Evolutionary conservation across 768 basidiomycete genomes (phyloP), one percentile per base, ranked within the genome.

Genomic region (Tulasnella sp.): DNA sequence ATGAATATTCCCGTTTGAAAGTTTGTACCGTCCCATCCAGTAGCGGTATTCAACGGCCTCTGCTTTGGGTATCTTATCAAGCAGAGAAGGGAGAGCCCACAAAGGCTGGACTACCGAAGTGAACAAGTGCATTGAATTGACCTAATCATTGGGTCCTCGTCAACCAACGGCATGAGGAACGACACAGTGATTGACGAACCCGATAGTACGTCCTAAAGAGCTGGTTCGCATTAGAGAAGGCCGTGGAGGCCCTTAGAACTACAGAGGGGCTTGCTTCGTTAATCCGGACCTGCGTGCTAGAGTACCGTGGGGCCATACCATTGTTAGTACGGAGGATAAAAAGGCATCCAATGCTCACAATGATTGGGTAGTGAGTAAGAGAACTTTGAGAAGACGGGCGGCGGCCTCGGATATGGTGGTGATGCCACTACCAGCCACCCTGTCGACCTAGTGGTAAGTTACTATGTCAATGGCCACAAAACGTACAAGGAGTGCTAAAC

Each of bases 21-120:
- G 17, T 32, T 49, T 45, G 46, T 57, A 57, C 0, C 55, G 41
- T 1, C 55, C 55, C 4, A 57, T 36, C 55, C 55, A 57, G 15
- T 57, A 57, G 2, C 55, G 55, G 55, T 49, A 57, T 27, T 57
- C 55, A 23, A 57, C 55, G 9, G 46, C 43, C 11, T 57, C 43
- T 12, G 55, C 55, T 34, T 57, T 57, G 8, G 42, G 32, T 7
- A 48, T 36, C 34, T n/a, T 45, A 37, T 57, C 43, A 9, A 43
- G 31, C 15, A 46, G 36, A 14, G n/a, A 15, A 11, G 29, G 31
- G 6, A 57, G 42, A 25, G 37, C 37, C 55, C 31, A 34, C 37
- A 46, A 21, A 14, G 55, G 42, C 34, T 43, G 41, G 23, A 46
- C 42, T 4, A 57, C 46, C 35, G 29, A 32, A 7, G 27, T 43